Evolutionary conservation across 148 eudicot species (phyloP), one percentile per base, ranked within the genome.

Genomic region (Chenopodium suecicum): DNA sequence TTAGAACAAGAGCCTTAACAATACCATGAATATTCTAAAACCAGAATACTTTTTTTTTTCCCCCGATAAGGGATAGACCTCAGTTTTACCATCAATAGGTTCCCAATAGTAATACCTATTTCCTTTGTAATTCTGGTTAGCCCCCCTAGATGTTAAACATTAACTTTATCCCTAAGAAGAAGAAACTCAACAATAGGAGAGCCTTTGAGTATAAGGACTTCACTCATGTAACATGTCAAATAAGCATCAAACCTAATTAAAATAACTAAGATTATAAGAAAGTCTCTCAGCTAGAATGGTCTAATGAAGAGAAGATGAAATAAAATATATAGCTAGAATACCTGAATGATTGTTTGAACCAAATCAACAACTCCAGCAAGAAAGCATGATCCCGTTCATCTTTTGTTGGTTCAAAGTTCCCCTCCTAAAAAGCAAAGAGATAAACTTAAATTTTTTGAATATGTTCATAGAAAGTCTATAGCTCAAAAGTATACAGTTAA

Each of bases 331-430:
- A 67, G 37, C 9, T 44, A 54, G 70, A 78, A 41, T 31, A 94
- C 99, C 97, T 94, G 91, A 96, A 96, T 82, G 97, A 91, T 73
- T 88, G 86, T 87, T 96, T 96, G 89, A 96, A 96, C 99, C 99
- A 96, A 85, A 84, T 92, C 77, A 96, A 91, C 79, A 94, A 90
- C 91, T 96, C 94, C 75, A 96, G 88, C 86, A 96, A 85, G 85
- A 96, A 92, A 78, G 93, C 92, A 79, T 92, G 88, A 89, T 90
- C 98, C 77, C 70, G 84, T 82, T 96, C 98, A 83, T 60, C 84
- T 87, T 94, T 87, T 72, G 94, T 74, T 54, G 99, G 95, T 84
- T 80, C 89, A 76, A 90, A 91, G 82, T 89, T 91, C 66, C 99
- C 99, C 88, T 94, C 99, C 99, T 96, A 82, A 63, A 66, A 83